Conservation (phyloP, 306 rosid genomes). For the Cucurbita pepo region DNA sequence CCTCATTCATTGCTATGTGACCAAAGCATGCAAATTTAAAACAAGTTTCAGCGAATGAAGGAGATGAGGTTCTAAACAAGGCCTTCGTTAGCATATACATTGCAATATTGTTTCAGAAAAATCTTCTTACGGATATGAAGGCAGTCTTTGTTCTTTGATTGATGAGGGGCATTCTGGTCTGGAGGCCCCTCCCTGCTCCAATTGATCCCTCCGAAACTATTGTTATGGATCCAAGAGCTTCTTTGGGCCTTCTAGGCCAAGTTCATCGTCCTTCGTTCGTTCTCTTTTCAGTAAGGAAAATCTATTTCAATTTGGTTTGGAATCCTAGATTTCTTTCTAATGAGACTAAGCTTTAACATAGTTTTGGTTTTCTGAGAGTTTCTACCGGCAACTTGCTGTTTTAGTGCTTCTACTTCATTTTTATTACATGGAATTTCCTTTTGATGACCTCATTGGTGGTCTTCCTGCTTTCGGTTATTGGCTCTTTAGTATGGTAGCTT, state of each 20-base stretch:
- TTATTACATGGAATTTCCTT: not conserved
- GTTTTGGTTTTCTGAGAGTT: no score
- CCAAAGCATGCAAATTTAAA: no score
- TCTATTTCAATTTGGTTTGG: no score
- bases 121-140: not conserved
- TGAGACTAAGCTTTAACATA: no score
- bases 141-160: not conserved
- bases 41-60: no score
- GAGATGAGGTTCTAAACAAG: no score
- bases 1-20: no score
- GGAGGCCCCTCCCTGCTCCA: not conserved
- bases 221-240: no score
- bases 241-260: not conserved
- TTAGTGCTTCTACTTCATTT: not conserved
- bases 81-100: no score
- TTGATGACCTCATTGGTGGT: not conserved
- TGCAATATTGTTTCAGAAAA: no score
- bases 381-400: not conserved
- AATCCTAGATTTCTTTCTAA: no score
- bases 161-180: not conserved
- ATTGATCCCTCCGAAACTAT: not conserved
- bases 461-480: not conserved
- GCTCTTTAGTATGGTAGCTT: no score
- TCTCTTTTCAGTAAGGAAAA: not conserved
- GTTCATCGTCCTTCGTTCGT: not conserved